Evolutionary conservation across 192 early-diverging fungal genomes (phyloP), one percentile per base, ranked within the genome.

Genomic region (Coemansia sp.): DNA sequence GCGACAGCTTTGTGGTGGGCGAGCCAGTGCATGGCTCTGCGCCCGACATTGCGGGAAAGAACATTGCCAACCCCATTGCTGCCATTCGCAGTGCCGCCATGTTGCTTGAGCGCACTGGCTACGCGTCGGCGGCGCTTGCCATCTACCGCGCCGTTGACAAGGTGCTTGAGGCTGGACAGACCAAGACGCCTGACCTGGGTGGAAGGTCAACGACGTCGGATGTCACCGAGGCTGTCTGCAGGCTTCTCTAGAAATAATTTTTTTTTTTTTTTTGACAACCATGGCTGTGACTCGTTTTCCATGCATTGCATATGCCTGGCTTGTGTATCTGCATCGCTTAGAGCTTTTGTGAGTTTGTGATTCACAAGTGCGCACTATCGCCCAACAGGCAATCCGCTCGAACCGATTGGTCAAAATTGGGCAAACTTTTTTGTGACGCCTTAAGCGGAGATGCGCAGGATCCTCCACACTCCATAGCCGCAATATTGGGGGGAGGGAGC

Each of bases 11-110:
- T 89, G 94, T 95, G 17, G 87, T 99, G 39, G 95, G 95, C 55
- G 97, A 99, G 78, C 97, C 97, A 4, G 94, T 95, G 9, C 95
- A 95, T 74, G 97, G 97, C 14, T 96, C 94, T 31, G 97, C 97
- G 19, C 97, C 97, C 3, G 97, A 99, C 85, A 99, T 99, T 85
- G 95, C 94, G 4, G 97, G 97, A 38, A 91, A 95, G 76, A 92
- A 93, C 71, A 96, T 96, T 76, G 94, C 97, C 34, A 99, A 99
- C 84, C 97, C 97, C 17, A 84, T 99, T 55, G 97, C 97, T 2
- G 90, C 95, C 11, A 95, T 99, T 77, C 93, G 97, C 64, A 94
- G 93, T 63, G 95, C 94, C 27, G 95, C 90, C 59, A 85, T 99
- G 82, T 86, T 99, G 59, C 85, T 99, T 66, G 94, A 94, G 78